phyloP scores from a whole-genome alignment of 2,329 filamentous ascomycete species.

The Apiospora pterosperma region DNA sequence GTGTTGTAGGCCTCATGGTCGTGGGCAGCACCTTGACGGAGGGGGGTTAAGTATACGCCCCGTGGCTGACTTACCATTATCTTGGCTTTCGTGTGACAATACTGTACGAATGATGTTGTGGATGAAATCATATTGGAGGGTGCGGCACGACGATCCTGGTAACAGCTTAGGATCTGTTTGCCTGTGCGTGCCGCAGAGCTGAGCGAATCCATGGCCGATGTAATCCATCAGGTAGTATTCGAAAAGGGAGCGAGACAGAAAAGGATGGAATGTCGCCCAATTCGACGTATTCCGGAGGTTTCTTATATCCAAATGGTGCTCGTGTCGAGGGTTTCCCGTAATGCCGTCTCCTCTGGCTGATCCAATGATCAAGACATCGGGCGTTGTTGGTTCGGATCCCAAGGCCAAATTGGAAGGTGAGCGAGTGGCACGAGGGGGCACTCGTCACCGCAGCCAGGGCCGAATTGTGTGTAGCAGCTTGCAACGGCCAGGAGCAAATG shows the following conservation, averaged over 20 bases:
- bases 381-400: background rate
- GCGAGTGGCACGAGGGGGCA: background rate
- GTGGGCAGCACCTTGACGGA: background rate
- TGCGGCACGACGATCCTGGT: background rate
- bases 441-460: background rate
- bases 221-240: background rate
- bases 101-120: background rate
- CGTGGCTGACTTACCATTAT: background rate
- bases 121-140: background rate
- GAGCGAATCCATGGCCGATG: background rate
- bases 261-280: background rate
- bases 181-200: background rate
- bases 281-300: background rate
- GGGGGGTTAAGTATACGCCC: background rate
- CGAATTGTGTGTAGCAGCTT: background rate
- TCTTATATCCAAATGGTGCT: background rate
- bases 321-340: background rate
- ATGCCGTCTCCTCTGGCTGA: background rate
- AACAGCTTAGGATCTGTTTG: background rate
- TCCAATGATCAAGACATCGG: background rate
- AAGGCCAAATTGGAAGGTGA: background rate
- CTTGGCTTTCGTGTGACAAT: background rate
- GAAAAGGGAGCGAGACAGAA: background rate
- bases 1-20: background rate
- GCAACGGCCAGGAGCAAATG: background rate